Evolutionary conservation across 225 moss, liverwort and hornwort genomes (phyloP).

Genomic region (Takakia lepidozioides): DNA sequence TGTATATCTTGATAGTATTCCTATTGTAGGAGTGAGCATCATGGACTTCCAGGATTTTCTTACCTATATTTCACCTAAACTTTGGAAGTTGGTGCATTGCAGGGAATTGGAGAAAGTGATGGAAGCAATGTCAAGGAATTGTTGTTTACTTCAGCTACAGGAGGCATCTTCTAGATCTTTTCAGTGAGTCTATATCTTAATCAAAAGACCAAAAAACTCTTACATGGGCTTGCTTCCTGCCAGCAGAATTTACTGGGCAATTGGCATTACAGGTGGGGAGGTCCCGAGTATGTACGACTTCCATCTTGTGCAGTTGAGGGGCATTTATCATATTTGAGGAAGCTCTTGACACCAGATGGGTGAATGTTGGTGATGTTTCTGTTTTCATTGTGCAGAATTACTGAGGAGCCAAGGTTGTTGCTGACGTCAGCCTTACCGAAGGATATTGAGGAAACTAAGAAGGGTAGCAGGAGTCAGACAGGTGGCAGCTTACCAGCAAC

Average conservation of each 20-base stretch:
- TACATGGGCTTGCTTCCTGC: too few relatives aligned
- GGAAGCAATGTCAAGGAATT: slow-evolving; percentile 84
- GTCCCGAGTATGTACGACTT: too few relatives aligned
- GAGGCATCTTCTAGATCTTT: slow-evolving; percentile 42
- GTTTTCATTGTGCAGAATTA: slow-evolving; percentile 18
- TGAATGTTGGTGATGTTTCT: not conserved
- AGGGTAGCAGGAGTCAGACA: slow-evolving; percentile 21
- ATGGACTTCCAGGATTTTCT: too few relatives aligned
- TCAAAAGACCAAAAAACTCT: too few relatives aligned
- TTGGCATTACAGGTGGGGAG: too few relatives aligned
- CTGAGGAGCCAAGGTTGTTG: slow-evolving; percentile 39
- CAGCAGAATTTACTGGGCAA: too few relatives aligned
- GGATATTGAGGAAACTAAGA: slow-evolving; percentile 32
- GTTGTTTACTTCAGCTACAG: slow-evolving; percentile 84
- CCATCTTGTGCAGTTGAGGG: not conserved
- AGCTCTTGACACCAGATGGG: not conserved
- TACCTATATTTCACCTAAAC: not conserved
- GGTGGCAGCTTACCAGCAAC: slow-evolving; percentile 40
- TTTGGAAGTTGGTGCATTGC: slow-evolving; percentile 6
- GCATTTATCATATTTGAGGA: not conserved
- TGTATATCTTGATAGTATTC: too few relatives aligned
- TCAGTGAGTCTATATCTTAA: slow-evolving; percentile 36
- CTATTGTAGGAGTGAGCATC: too few relatives aligned
- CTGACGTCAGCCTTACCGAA: slow-evolving; percentile 31
- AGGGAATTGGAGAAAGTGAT: slow-evolving; percentile 88